Base-by-base conservation (phyloP, 306 rosid species). In the Trifolium subterraneum region DNA sequence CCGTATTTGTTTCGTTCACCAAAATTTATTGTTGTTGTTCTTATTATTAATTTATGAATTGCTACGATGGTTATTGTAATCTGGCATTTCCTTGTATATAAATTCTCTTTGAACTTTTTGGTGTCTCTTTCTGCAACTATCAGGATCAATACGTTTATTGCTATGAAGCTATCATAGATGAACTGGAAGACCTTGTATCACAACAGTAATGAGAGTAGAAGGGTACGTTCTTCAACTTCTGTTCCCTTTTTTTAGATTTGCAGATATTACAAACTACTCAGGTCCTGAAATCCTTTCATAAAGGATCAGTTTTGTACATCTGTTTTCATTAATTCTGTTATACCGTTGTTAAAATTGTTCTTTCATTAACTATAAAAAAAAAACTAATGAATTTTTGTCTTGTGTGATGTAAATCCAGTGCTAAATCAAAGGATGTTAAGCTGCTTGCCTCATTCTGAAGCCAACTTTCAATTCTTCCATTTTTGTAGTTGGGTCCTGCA, bases 101-200 rank as follows among this genome's bases (percentile, higher is more conserved):
- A 74, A 14, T 39, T 69, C 29, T 63, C 29, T 63, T 54, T 52
- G 20, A 59, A 67, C 66, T 47, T 68, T 7, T 69, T 78, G 70
- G 50, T 52, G 55, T 67, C 72, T 52, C 70, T 73, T 56, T 74
- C 41, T 29, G 22, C 71, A 20, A 72, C 73, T 68, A 14, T 59
- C 80, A 89, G 94, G 91, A 84, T 42, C 97, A 87, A 82, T 91
- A 83, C 70, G 7, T 11, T 67, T 91, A 89, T 81, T 89, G 92
- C 85, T 82, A 87, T 81, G 39, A 69, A 44, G 90, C 88, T 45
- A 85, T 86, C 61, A 51, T 83, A 31, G 95, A 91, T 59, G 95
- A 88, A 72, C 73, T 91, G 85, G 93, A 84, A 85, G 91, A 91
- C 82, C 90, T 89, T 56, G 78, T 89, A 66, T 87, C 87, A 20